Evolutionary conservation across 2,329 filamentous ascomycete genomes (phyloP).

Genomic region (Ceratocystis albifundus): DNA sequence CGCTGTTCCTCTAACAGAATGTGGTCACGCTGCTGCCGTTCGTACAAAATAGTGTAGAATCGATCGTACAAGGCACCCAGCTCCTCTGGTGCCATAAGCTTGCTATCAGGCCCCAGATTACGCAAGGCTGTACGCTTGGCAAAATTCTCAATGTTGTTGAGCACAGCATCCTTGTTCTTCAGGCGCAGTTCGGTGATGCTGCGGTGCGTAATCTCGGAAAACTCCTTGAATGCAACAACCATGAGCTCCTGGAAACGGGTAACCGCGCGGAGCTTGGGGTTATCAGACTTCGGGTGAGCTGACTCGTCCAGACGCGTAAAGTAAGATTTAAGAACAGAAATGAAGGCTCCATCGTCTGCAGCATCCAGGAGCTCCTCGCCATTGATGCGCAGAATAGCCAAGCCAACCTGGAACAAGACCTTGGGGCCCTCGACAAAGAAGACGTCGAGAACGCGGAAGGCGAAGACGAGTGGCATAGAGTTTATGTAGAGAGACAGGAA

Average conservation of each 20-base stretch:
- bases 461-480: constrained; percentile 97
- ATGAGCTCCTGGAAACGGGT: constrained; percentile 96
- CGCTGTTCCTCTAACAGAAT: constrained; percentile 67
- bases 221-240: constrained; percentile 98
- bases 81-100: constrained; percentile 73
- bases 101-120: constrained; percentile 92
- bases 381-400: constrained; percentile 95
- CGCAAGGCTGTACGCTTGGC: constrained; percentile 93
- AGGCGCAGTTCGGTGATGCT: constrained; percentile 79
- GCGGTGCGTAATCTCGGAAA: constrained; percentile 85
- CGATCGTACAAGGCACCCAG: constrained; percentile 84
- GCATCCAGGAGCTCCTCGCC: constrained; percentile 92
- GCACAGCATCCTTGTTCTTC: constrained; percentile 86
- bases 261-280: constrained; percentile 83
- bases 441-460: constrained; percentile 89
- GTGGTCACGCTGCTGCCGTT: constrained; percentile 71
- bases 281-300: constrained; percentile 89
- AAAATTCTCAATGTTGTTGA: constrained; percentile 94
- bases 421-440: constrained; percentile 98
- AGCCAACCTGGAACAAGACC: constrained; percentile 88
- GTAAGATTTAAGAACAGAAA: constrained; percentile 89
- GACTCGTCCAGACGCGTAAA: constrained; percentile 90
- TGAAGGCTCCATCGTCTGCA: constrained; percentile 88
- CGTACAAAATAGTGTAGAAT: constrained; percentile 86
- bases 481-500: constrained; percentile 98